Evolutionary conservation across 371 early-diverging fungal genomes (phyloP).

Genomic region (Actinomortierella wolfii): DNA sequence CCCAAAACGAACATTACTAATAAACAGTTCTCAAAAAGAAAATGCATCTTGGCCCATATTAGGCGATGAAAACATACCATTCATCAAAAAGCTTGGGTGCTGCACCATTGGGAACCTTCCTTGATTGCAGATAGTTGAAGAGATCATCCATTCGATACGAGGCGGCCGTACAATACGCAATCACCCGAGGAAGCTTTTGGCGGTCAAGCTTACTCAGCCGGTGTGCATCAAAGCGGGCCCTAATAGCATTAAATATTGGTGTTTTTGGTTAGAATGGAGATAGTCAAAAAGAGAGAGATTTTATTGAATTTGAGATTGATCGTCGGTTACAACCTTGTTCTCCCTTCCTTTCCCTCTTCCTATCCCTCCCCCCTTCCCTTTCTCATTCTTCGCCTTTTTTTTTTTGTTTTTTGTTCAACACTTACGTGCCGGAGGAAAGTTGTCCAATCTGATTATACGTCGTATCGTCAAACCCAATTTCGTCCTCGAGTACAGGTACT

Average conservation of each 20-base stretch:
- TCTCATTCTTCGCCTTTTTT: neutral
- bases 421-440: slow-evolving; percentile 44
- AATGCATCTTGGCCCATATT: too few species aligned
- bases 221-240: slow-evolving; percentile 43
- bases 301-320: too few species aligned
- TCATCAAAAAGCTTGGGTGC: slow-evolving; percentile 51
- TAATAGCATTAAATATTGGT: slow-evolving; percentile 3
- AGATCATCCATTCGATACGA: slow-evolving; percentile 51
- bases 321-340: neutral
- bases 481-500: slow-evolving; percentile 48
- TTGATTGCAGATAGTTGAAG: slow-evolving; percentile 50
- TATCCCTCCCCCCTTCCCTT: neutral
- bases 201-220: slow-evolving; percentile 48
- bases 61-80: slow-evolving; percentile 45
- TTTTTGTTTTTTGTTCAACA: neutral
- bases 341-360: neutral
- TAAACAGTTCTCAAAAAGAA: too few species aligned
- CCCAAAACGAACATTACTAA: neutral
- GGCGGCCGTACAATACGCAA: slow-evolving; percentile 89
- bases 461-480: slow-evolving; percentile 46
- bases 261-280: too few species aligned
- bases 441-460: slow-evolving; percentile 49
- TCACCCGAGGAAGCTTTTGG: slow-evolving; percentile 66
- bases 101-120: slow-evolving; percentile 28
- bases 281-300: too few species aligned